Conservation (phyloP, 2,329 filamentous ascomycete genomes). For the Diaporthe sp. region DNA sequence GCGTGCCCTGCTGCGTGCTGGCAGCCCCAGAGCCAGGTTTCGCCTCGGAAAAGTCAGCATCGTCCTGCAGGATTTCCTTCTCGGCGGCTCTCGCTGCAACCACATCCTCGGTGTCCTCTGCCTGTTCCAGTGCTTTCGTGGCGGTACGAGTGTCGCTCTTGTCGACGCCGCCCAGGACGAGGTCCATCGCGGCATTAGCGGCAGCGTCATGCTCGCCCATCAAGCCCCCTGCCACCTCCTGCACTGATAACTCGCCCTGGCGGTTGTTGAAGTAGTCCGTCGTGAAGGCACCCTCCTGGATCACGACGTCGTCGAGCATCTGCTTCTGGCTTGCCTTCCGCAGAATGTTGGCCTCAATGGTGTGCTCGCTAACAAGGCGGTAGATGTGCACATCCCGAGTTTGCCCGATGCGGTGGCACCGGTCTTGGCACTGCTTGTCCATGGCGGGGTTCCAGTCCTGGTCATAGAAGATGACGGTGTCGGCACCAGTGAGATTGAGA, state of each 20-base stretch:
- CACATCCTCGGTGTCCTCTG: conserved; percentile 93
- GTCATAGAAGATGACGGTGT: conserved; percentile 99
- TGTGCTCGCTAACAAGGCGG: conserved; percentile 91
- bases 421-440: conserved; percentile 99
- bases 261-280: conserved; percentile 89
- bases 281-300: conserved; percentile 97
- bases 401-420: conserved; percentile 96
- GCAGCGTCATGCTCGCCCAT: conserved; percentile 75
- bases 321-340: conserved; percentile 98
- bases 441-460: conserved; percentile 99
- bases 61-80: conserved; percentile 88
- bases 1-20: conserved; percentile 65
- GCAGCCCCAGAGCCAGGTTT: conserved; percentile 66
- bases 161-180: conserved; percentile 78
- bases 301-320: conserved; percentile 97
- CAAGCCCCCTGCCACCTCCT: conserved; percentile 74
- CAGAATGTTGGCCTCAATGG: conserved; percentile 97
- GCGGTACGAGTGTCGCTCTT: conserved; percentile 72
- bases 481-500: conserved; percentile 95
- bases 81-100: conserved; percentile 88
- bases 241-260: conserved; percentile 69
- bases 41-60: conserved; percentile 82
- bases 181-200: conserved; percentile 86
- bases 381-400: conserved; percentile 99
- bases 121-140: conserved; percentile 83